These are phyloP conservation scores for Hemileccinum rubropunctum DNA, from an alignment of 768 basidiomycete genomes.

Conservation along the genomic window DNA sequence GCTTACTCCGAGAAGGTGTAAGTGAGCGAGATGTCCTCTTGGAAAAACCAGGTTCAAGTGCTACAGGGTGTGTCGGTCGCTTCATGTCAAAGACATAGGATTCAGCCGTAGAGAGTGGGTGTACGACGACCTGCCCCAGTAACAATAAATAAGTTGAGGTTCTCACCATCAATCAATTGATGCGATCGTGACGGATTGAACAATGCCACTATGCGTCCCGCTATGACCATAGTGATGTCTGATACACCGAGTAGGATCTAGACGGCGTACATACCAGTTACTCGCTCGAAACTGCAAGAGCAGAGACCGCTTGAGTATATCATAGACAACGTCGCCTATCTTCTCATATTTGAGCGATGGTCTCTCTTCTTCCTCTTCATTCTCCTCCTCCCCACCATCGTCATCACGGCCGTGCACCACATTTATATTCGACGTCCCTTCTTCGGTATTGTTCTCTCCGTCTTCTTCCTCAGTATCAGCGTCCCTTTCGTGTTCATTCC, in stretches of 20 bases:
- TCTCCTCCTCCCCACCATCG: conserved; percentile 17
- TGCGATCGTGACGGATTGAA: conserved; percentile 85
- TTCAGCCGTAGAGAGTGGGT: conserved; percentile 76
- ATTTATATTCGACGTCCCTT: neutral
- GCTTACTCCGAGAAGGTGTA: no score
- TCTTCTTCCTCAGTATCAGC: conserved; percentile 1
- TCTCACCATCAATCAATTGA: conserved; percentile 90
- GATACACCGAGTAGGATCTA: neutral
- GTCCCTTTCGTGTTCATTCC: conserved; percentile 4
- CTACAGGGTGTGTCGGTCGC: conserved; percentile 85
- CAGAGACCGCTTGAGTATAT: conserved; percentile 81
- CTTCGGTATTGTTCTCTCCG: conserved; percentile 1
- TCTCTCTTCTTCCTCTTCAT: conserved; percentile 84
- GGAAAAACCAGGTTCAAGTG: conserved; percentile 88
- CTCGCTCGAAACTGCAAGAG: conserved; percentile 71
- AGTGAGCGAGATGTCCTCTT: conserved; percentile 72
- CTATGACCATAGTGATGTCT: conserved; percentile 38
- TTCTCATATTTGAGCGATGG: conserved; percentile 90
- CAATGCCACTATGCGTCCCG: conserved; percentile 93
- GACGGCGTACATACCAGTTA: conserved; percentile 51
- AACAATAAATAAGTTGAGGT: conserved; percentile 46
- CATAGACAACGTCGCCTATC: conserved; percentile 66
- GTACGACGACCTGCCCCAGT: conserved; percentile 87
- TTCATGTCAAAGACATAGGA: conserved; percentile 87
- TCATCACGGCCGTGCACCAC: conserved; percentile 1